These are phyloP conservation scores for Wallacemonas sp. DNA, from an alignment of 208 protist genomes.

Conservation along the genomic window DNA sequence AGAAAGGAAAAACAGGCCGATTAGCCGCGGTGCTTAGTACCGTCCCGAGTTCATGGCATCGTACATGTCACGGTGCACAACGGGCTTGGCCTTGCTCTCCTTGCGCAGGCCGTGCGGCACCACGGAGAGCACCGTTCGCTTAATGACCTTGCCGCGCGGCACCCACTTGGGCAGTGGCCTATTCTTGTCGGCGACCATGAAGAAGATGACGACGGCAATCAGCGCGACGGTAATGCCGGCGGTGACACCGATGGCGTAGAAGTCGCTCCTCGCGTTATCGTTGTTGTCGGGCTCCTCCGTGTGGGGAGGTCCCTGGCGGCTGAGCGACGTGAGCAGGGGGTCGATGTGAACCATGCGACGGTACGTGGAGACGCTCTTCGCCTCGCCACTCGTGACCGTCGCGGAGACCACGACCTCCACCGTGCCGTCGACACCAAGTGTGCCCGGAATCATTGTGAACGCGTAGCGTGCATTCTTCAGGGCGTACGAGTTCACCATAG, in stretches of 20 bases:
- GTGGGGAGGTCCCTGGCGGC: constrained; percentile 52
- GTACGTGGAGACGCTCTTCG: constrained; percentile 46
- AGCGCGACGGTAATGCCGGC: constrained; percentile 54
- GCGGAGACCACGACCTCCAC: constrained; percentile 66
- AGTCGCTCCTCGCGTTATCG: constrained; percentile 25
- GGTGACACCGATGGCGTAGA: constrained; percentile 54
- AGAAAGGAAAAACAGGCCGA: constrained; percentile 11
- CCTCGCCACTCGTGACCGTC: constrained; percentile 22
- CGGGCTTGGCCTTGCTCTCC: constrained; percentile 26
- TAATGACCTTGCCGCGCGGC: constrained; percentile 77
- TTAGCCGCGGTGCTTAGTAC: constrained; percentile 42
- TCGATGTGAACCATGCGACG: constrained; percentile 62
- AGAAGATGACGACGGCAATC: constrained; percentile 59
- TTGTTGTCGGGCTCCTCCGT: background rate
- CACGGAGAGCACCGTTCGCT: constrained; percentile 69
- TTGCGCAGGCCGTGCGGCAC: constrained; percentile 54
- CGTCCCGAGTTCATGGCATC: constrained; percentile 79
- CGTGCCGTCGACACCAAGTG: constrained; percentile 38
- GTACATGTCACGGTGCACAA: constrained; percentile 81
- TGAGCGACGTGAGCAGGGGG: constrained; percentile 68
- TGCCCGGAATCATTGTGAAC: constrained; percentile 78
- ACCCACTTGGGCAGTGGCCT: constrained; percentile 78
- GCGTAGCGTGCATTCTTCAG: constrained; percentile 44
- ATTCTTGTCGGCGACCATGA: constrained; percentile 75
- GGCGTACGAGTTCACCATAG: constrained; percentile 17